A percentile compares a stretch with the other conserved stretches of the same genome.
phyloP scores from a whole-genome alignment of 2,329 filamentous ascomycete genomes.

The Colletotrichum godetiae region DNA sequence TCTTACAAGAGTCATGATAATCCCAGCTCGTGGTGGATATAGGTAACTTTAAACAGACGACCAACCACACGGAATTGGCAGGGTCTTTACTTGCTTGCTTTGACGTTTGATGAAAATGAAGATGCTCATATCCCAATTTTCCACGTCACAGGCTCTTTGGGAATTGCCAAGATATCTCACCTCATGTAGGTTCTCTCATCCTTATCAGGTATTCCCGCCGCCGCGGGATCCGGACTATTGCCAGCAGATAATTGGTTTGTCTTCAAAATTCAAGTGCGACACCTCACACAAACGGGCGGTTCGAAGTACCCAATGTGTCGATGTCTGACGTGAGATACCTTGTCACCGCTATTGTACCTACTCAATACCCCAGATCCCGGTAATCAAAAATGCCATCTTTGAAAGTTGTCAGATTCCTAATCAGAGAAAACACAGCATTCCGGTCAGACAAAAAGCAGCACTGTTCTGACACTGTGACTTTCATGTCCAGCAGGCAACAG shows the following conservation, averaged over 20 bases:
- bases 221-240: neutral
- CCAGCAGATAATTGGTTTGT: neutral
- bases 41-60: conserved; percentile 20
- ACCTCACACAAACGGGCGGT: neutral
- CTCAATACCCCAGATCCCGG: no score
- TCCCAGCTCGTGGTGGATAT: neutral
- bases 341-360: neutral
- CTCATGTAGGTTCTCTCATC: no score
- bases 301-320: no score
- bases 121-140: neutral
- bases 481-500: neutral
- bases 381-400: neutral
- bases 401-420: neutral
- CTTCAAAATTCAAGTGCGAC: neutral
- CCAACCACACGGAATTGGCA: neutral
- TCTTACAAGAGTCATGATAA: neutral
- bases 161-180: neutral
- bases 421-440: neutral
- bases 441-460: neutral
- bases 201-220: neutral
- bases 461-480: neutral
- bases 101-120: neutral
- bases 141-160: neutral
- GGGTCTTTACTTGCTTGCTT: neutral
- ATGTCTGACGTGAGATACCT: neutral